Conservation (phyloP, 2,329 filamentous ascomycete genomes). For the Pestalotiopsis sp. region DNA sequence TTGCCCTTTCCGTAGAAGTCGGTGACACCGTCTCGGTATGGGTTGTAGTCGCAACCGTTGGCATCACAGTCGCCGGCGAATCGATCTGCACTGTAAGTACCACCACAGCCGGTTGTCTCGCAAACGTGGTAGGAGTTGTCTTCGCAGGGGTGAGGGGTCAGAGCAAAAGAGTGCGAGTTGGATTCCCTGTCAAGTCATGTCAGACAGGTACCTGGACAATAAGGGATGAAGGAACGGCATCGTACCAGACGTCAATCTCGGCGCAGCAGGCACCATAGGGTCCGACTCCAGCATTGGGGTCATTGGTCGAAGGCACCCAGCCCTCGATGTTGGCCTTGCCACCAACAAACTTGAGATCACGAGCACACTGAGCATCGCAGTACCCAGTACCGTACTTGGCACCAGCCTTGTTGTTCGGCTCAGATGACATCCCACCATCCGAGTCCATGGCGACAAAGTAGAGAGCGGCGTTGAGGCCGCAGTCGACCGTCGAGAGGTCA, state of each 20-base stretch:
- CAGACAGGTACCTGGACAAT: neutral
- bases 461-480: constrained; percentile 65
- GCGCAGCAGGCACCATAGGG: constrained; percentile 56
- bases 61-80: constrained; percentile 64
- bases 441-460: constrained; percentile 60
- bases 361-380: constrained; percentile 56
- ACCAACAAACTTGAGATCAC: constrained; percentile 12
- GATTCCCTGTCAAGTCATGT: constrained; percentile 41
- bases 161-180: constrained; percentile 61
- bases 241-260: constrained; percentile 61
- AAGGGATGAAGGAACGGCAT: neutral
- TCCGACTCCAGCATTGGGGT: constrained; percentile 52
- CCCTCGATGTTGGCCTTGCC: constrained; percentile 45
- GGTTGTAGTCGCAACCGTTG: constrained; percentile 68
- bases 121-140: constrained; percentile 49
- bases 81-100: constrained; percentile 48
- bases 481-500: constrained; percentile 60
- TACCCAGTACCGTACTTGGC: constrained; percentile 63
- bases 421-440: constrained; percentile 52
- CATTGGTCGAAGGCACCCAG: constrained; percentile 49
- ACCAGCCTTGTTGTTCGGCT: constrained; percentile 52
- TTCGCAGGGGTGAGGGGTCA: constrained; percentile 64
- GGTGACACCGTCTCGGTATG: constrained; percentile 63
- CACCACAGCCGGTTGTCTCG: constrained; percentile 47
- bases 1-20: constrained; percentile 62